Percentiles rank a stretch among this genome's conserved stretches.
Conservation (phyloP, 208 protist genomes). For the Leishmania tarentolae region DNA sequence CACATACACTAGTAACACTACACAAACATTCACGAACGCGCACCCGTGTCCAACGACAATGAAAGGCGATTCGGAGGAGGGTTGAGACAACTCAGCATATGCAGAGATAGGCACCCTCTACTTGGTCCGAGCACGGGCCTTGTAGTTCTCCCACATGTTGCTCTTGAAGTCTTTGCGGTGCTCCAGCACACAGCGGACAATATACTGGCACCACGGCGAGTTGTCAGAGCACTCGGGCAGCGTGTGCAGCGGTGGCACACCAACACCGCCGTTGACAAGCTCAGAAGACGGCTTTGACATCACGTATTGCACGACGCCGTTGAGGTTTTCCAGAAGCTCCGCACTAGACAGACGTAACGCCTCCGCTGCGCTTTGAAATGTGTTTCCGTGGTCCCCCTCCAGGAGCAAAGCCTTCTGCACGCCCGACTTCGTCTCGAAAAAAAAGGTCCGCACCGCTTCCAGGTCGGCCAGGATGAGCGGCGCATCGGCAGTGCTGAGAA, state of each 20-base stretch:
- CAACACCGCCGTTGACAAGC: slow-evolving; percentile 49
- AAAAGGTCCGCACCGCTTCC: slow-evolving; percentile 34
- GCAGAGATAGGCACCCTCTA: slow-evolving; percentile 1
- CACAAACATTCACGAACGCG: background rate
- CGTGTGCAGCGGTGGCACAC: slow-evolving; percentile 49
- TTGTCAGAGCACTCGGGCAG: slow-evolving; percentile 49
- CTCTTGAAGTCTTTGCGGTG: slow-evolving; percentile 50
- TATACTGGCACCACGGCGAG: slow-evolving; percentile 72
- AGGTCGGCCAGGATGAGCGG: slow-evolving; percentile 47
- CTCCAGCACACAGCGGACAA: slow-evolving; percentile 54
- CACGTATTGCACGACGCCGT: slow-evolving; percentile 55
- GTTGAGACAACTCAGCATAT: background rate
- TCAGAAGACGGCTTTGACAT: slow-evolving; percentile 52
- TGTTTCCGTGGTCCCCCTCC: background rate
- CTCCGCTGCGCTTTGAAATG: slow-evolving; percentile 6
- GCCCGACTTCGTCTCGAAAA: slow-evolving; percentile 14
- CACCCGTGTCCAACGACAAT: background rate
- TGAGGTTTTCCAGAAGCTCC: slow-evolving; percentile 45
- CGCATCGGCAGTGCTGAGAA: slow-evolving; percentile 44
- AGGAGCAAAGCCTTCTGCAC: background rate
- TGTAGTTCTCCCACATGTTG: slow-evolving; percentile 26
- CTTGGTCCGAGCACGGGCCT: slow-evolving; percentile 6
- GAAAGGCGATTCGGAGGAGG: background rate
- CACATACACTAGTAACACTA: background rate
- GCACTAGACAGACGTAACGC: slow-evolving; percentile 9